Base-by-base conservation (phyloP, 345 rosid genomes). In the Dipteronia sinensis region DNA sequence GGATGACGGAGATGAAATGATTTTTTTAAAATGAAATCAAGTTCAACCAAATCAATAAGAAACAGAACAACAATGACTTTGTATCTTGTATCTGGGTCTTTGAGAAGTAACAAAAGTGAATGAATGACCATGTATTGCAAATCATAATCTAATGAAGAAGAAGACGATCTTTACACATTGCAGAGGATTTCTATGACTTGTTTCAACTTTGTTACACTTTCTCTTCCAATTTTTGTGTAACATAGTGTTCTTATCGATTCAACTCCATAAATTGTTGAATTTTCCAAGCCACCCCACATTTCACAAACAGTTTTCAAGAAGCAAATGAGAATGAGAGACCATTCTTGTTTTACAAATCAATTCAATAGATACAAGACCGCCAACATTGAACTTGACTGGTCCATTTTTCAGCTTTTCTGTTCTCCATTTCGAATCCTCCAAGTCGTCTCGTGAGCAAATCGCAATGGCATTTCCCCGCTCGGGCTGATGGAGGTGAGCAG, bases 331-430 rank as follows among this genome's bases (percentile, higher is more conserved):
- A 70, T 70, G 6, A 91, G 79, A 42, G 84, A 85, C 67, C 83
- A 87, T 38, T 83, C 85, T 81, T 82, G 83, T 38, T 81, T 76
- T 1, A 91, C 98, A 69, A 94, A 94, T 76, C 92, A 87, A 58
- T 90, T 86, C 75, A 94, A 63, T 17, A 93, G 85, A 77, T 82
- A 76, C 7, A 82, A 23, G 89, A 91, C 98, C 98, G n/a, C n/a
- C n/a, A 94, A 40, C 82, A 88, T 55, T 90, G 97, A 42, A 94
- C 82, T 79, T 93, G 95, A 75, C 84, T 79, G 25, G 86, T 89
- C 98, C 97, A 93, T 79, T 94, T 94, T 78, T 94, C 97, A 7
- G 93, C 97, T 53, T 88, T 94, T 71, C 76, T 76, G 74, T 81
- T 83, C 82, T 91, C 95, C 51, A 75, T 78, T 51, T 89, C 92